Base-by-base conservation (phyloP, 1,139 yeast genomes). In the Hansenula sp. region DNA sequence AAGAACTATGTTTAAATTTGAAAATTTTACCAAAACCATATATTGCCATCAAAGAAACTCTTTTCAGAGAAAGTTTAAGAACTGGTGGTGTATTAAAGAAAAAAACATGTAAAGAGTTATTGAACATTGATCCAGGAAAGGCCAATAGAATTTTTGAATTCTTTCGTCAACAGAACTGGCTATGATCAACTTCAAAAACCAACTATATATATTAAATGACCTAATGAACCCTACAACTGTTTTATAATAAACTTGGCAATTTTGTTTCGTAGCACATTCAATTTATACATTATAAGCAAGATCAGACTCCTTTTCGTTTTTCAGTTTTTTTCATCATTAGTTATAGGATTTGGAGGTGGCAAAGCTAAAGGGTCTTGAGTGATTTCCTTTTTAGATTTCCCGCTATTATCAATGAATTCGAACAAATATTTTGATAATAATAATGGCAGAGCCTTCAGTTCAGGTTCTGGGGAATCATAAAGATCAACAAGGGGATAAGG, bases 11-110 rank as follows among this genome's bases (percentile, higher is more conserved):
- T 67, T 76, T 91, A 5, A 87, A 83, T 41, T 71, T 93, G 50
- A 79, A 96, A 52, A 84, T 94, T 12, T 67, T 86, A 48, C 99
- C 99, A 12, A 93, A 93, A 61, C 96, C 98, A 2, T 93, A 91
- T 60, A 70, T 94, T 51, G 96, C 96, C 3, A 88, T 93, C 52
- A 93, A 93, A 61, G 96, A 89, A 61, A 83, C 90, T n/a, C 67
- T 93, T 46, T 89, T 93, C 72, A 79, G 94, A 55, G 97, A 91
- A 60, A 80, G 95, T 27, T 71, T 91, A 33, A 81, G 88, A 52
- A 84, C 87, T 38, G 95, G 95, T 38, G 98, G 98, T 9, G 67
- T 76, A 6, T 66, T 93, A 58, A 87, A 87, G 67, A 84, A 86
- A 66, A 84, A 87, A 59, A 84, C 86, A 38, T 94, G 96, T 9